Evolutionary conservation across 257 asterid species (phyloP).

Genomic region (Lycium ferocissimum): DNA sequence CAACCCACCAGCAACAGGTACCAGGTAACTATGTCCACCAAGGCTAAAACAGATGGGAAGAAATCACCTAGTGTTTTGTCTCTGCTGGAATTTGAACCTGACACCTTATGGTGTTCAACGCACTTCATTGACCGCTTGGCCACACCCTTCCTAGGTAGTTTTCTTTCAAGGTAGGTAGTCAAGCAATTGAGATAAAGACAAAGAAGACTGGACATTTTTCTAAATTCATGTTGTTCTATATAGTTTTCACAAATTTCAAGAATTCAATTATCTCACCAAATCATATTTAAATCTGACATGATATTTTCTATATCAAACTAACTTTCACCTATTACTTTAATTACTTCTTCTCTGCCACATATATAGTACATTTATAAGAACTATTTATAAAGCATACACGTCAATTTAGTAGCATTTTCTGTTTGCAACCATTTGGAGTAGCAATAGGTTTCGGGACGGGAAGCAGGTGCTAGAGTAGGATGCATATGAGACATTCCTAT

Average conservation of each 20-base stretch:
- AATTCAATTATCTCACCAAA: background rate
- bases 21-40: too few relatives aligned
- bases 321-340: background rate
- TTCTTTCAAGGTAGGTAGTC: background rate
- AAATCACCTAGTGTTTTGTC: too few relatives aligned
- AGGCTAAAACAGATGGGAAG: too few relatives aligned
- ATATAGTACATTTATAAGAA: background rate
- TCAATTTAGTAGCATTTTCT: background rate
- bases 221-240: background rate
- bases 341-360: background rate
- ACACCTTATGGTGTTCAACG: too few relatives aligned
- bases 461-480: slow-evolving; percentile 16
- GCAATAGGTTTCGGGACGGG: background rate
- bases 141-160: background rate
- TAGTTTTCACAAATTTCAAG: background rate
- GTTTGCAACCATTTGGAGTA: background rate
- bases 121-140: too few relatives aligned
- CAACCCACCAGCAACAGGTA: too few relatives aligned
- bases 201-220: background rate
- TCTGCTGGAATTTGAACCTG: too few relatives aligned
- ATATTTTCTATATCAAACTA: background rate
- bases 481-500: background rate
- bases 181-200: background rate
- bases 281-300: background rate
- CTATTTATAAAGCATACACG: background rate